phyloP scores from a whole-genome alignment of 2,329 filamentous ascomycete genomes.

The Parafenestella ontariensis region DNA sequence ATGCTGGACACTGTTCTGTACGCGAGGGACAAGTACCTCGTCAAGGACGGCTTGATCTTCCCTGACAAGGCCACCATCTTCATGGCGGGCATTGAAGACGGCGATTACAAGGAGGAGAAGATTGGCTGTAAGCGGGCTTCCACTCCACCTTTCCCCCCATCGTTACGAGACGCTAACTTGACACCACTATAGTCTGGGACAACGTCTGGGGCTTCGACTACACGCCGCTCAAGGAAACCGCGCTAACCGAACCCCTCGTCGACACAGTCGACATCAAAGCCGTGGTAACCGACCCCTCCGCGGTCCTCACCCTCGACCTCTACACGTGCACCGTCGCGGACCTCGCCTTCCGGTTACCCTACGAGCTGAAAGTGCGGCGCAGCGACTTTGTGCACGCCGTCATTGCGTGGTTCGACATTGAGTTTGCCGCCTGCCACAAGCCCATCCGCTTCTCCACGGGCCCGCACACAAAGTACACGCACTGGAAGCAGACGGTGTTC shows the following conservation, averaged over 20 bases:
- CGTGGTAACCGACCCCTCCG: conserved; percentile 87
- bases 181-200: conserved; percentile 90
- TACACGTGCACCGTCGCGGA: conserved; percentile 87
- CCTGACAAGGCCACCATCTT: conserved; percentile 99
- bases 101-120: conserved; percentile 99
- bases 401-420: conserved; percentile 99
- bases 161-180: background rate
- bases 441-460: conserved; percentile 95
- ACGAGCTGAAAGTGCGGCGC: conserved; percentile 77
- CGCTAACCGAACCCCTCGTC: conserved; percentile 93
- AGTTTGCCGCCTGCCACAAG: conserved; percentile 98
- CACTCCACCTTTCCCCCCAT: no score
- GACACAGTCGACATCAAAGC: conserved; percentile 98
- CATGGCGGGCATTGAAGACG: conserved; percentile 95
- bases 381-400: conserved; percentile 96
- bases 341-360: conserved; percentile 82
- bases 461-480: conserved; percentile 97
- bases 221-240: conserved; percentile 88
- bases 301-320: conserved; percentile 87
- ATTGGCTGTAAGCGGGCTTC: conserved; percentile 77
- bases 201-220: conserved; percentile 99
- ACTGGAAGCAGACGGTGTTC: conserved; percentile 99
- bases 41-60: conserved; percentile 90
- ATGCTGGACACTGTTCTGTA: conserved; percentile 99
- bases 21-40: conserved; percentile 90